Percentiles rank a stretch among this genome's conserved stretches.
Evolutionary conservation across 208 protist genomes (phyloP).

Genomic region (Strigomonas culicis): DNA sequence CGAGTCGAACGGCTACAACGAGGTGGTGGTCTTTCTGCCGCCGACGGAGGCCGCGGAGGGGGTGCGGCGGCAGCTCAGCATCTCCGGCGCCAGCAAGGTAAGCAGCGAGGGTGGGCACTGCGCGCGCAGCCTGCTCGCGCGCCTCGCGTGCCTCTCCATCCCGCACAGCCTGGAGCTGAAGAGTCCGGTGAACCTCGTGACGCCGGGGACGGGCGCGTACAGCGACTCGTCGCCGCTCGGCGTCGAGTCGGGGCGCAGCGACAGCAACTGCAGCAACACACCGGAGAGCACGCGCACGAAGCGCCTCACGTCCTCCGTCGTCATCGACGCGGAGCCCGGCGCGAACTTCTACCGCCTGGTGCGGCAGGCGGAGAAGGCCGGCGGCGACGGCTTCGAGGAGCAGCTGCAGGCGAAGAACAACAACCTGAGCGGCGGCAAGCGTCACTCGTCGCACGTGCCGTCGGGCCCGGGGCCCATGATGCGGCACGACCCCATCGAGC

Average conservation of each 20-base stretch:
- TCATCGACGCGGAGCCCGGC: neutral
- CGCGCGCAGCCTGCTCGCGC: too few species aligned
- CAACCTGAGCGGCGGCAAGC: too few species aligned
- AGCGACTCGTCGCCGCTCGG: neutral
- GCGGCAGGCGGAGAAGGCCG: neutral
- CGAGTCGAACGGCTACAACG: conserved; percentile 5
- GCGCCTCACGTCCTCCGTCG: too few species aligned
- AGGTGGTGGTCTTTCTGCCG: neutral
- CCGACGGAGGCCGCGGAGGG: neutral
- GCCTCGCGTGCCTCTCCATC: too few species aligned
- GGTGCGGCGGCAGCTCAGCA: neutral
- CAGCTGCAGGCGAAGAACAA: neutral
- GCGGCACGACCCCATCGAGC: neutral
- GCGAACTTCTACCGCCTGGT: neutral
- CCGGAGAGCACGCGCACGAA: neutral
- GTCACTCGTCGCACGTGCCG: too few species aligned
- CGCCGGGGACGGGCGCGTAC: neutral
- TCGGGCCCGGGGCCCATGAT: too few species aligned
- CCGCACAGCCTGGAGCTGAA: neutral
- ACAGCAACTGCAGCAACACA: neutral
- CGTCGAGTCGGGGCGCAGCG: neutral
- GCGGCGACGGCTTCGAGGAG: conserved; percentile 1
- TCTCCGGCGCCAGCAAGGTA: neutral
- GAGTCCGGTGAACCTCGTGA: neutral
- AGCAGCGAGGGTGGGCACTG: neutral